Percentiles rank a stretch among this genome's conserved stretches.
Evolutionary conservation across 768 basidiomycete genomes (phyloP).

Genomic region (Suillus variegatus): DNA sequence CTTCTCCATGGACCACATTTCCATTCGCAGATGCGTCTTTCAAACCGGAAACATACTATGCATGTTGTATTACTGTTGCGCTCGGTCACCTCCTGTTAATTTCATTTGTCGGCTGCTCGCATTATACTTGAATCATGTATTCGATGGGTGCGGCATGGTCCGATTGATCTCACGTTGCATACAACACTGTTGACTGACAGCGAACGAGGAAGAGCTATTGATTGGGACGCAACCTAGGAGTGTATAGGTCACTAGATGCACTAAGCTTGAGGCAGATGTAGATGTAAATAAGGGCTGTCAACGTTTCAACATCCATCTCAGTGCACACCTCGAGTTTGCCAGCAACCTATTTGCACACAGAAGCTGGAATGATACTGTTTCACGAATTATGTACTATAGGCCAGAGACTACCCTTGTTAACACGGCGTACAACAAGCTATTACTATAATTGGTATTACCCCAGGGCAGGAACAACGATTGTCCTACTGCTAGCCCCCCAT

Average conservation of each 20-base stretch:
- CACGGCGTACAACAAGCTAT: not conserved
- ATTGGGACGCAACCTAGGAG: not conserved
- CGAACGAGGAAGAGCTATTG: not conserved
- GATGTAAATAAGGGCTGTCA: not conserved
- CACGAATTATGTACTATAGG: not conserved
- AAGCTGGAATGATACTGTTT: not conserved
- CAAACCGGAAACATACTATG: conserved; percentile 4
- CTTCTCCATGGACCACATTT: no score
- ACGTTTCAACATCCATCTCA: not conserved
- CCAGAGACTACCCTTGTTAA: not conserved
- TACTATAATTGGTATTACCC: not conserved
- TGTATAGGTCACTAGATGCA: not conserved
- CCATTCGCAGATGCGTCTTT: not conserved
- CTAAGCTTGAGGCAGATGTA: not conserved
- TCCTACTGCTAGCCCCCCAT: not conserved
- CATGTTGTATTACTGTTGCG: conserved; percentile 18
- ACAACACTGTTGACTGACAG: not conserved
- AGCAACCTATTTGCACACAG: not conserved
- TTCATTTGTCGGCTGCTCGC: not conserved
- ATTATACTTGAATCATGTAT: no score
- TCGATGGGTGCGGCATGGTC: not conserved
- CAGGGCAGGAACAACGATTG: not conserved
- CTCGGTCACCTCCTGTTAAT: not conserved
- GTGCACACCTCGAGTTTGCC: not conserved
- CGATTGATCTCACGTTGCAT: not conserved